Evolutionary conservation across 345 rosid species (phyloP).

Genomic region (Gynandropsis gynandra): DNA sequence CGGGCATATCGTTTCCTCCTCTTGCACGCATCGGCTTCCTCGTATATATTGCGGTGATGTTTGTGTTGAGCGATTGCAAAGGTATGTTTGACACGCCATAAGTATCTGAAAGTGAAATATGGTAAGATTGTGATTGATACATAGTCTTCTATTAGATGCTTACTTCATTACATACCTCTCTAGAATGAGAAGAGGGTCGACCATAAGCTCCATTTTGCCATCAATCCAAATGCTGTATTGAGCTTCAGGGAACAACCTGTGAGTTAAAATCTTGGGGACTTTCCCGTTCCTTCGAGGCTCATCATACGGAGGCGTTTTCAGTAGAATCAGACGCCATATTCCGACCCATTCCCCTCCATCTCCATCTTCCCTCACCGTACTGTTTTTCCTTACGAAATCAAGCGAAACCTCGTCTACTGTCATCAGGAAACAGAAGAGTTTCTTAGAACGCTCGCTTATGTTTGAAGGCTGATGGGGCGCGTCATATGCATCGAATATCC

Average conservation of each 20-base stretch:
- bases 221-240: slow-evolving; percentile 98
- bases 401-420: slow-evolving; percentile 80
- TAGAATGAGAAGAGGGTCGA: slow-evolving; percentile 76
- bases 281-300: slow-evolving; percentile 97
- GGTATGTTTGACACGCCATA: slow-evolving; percentile 86
- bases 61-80: slow-evolving; percentile 96
- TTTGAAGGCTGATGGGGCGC: slow-evolving; percentile 84
- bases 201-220: slow-evolving; percentile 96
- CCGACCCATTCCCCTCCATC: slow-evolving; percentile 83
- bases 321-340: slow-evolving; percentile 83
- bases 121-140: background rate
- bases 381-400: slow-evolving; percentile 51
- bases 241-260: slow-evolving; percentile 88
- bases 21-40: slow-evolving; percentile 97
- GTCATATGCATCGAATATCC: slow-evolving; percentile 92
- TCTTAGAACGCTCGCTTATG: slow-evolving; percentile 61
- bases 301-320: slow-evolving; percentile 79
- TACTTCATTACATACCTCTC: slow-evolving; percentile 52
- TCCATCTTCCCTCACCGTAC: slow-evolving; percentile 55
- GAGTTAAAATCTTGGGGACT: slow-evolving; percentile 94
- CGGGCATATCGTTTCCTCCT: slow-evolving; percentile 88
- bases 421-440: slow-evolving; percentile 89
- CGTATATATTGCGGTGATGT: slow-evolving; percentile 75
- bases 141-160: slow-evolving; percentile 1
- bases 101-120: slow-evolving; percentile 43